A percentile compares a stretch with the other conserved stretches of the same genome.
phyloP scores from a whole-genome alignment of 2,329 filamentous ascomycete species.

The Claviceps sp. region DNA sequence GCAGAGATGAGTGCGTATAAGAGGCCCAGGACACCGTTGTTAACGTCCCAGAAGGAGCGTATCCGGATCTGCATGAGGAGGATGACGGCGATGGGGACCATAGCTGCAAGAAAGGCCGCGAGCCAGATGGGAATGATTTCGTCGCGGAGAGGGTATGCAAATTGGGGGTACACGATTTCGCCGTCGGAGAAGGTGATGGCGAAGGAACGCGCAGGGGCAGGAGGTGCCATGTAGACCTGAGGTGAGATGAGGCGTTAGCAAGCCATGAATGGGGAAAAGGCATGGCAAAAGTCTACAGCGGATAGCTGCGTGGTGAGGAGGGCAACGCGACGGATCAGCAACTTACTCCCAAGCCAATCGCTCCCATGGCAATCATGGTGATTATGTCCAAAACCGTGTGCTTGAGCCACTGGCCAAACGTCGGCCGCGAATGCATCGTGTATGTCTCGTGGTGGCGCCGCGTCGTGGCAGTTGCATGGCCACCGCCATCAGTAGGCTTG shows the following conservation, averaged over 20 bases:
- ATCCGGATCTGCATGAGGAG: slow-evolving; percentile 54
- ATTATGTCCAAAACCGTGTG: slow-evolving; percentile 53
- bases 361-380: slow-evolving; percentile 53
- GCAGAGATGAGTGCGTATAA: slow-evolving; percentile 57
- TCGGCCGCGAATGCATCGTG: slow-evolving; percentile 38
- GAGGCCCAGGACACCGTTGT: slow-evolving; percentile 57
- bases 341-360: slow-evolving; percentile 51
- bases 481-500: not conserved
- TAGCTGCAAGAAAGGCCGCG: slow-evolving; percentile 49
- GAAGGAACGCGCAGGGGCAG: slow-evolving; percentile 45
- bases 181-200: slow-evolving; percentile 52
- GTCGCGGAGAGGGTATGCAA: slow-evolving; percentile 56
- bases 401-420: slow-evolving; percentile 58
- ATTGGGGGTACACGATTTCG: slow-evolving; percentile 56
- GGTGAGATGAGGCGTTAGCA: not conserved
- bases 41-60: slow-evolving; percentile 55
- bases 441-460: slow-evolving; percentile 13
- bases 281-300: not conserved
- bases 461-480: not conserved
- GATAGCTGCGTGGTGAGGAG: not conserved
- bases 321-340: not conserved
- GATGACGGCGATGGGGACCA: slow-evolving; percentile 54
- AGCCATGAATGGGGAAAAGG: not conserved
- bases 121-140: slow-evolving; percentile 61
- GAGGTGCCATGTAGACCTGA: slow-evolving; percentile 49